Percentiles rank a stretch among this genome's conserved stretches.
These are phyloP conservation scores for Chenopodium suecicum DNA, from an alignment of 148 eudicot genomes.

Conservation along the genomic window DNA sequence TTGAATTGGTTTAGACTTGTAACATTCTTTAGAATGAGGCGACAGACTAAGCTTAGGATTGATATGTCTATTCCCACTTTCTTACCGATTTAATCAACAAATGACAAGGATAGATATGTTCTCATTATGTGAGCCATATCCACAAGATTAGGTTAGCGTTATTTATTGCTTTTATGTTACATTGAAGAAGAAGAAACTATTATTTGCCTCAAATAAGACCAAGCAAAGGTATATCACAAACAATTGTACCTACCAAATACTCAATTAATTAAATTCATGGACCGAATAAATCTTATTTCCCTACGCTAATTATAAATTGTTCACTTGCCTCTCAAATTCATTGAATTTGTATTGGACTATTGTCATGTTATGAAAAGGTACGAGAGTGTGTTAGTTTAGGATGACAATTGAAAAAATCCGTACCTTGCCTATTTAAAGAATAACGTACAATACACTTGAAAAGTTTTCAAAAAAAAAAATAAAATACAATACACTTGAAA, in stretches of 20 bases:
- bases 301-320: too few relatives aligned
- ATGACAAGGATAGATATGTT: background rate
- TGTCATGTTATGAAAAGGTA: too few relatives aligned
- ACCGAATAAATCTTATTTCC: too few relatives aligned
- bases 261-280: too few relatives aligned
- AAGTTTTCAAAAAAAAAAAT: too few relatives aligned
- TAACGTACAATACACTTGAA: background rate
- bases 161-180: background rate
- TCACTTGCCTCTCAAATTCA: background rate
- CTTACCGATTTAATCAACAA: background rate
- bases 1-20: background rate
- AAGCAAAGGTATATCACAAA: background rate
- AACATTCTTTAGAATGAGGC: background rate
- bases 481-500: background rate
- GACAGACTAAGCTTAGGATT: too few relatives aligned
- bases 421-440: too few relatives aligned
- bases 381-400: too few relatives aligned
- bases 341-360: background rate
- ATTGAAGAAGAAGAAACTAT: constrained; percentile 1
- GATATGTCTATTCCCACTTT: background rate
- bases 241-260: too few relatives aligned
- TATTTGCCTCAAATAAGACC: background rate
- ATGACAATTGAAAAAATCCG: too few relatives aligned
- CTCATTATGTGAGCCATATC: background rate
- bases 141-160: background rate